These are phyloP conservation scores for Aspergillus calidoustus DNA, from an alignment of 2,329 filamentous ascomycete species.

Conservation along the genomic window DNA sequence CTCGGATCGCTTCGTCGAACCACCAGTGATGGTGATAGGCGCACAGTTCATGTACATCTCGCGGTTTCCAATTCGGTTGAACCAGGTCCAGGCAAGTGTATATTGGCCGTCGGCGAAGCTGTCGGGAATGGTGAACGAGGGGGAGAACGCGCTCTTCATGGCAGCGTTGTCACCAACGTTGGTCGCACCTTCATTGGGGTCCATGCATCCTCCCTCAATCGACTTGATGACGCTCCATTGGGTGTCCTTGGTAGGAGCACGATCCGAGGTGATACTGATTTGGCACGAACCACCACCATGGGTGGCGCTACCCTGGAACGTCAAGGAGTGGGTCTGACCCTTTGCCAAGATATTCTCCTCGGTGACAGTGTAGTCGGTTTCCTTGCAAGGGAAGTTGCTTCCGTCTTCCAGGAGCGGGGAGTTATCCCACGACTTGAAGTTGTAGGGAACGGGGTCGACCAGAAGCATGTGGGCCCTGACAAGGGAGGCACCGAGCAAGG, in stretches of 20 bases:
- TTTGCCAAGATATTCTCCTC: slow-evolving; percentile 65
- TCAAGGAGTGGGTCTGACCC: slow-evolving; percentile 65
- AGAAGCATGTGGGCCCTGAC: slow-evolving; percentile 79
- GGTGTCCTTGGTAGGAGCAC: slow-evolving; percentile 65
- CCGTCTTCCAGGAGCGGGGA: slow-evolving; percentile 66
- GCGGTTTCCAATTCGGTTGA: slow-evolving; percentile 88
- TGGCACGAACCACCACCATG: slow-evolving; percentile 96
- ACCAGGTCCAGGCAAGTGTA: slow-evolving; percentile 90
- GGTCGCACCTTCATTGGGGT: slow-evolving; percentile 60
- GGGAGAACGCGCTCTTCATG: slow-evolving; percentile 58
- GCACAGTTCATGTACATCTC: slow-evolving; percentile 99
- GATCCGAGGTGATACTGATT: slow-evolving; percentile 80
- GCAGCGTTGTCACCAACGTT: slow-evolving; percentile 60
- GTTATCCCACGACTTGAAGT: slow-evolving; percentile 56
- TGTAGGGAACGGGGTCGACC: slow-evolving; percentile 68
- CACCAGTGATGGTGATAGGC: slow-evolving; percentile 66
- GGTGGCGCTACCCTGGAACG: slow-evolving; percentile 72
- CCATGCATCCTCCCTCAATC: slow-evolving; percentile 83
- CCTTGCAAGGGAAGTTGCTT: slow-evolving; percentile 82
- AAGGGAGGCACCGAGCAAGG: slow-evolving; percentile 58
- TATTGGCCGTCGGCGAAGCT: slow-evolving; percentile 76
- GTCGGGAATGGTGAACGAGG: slow-evolving; percentile 72
- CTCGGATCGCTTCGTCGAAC: slow-evolving; percentile 49
- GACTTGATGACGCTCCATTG: slow-evolving; percentile 90
- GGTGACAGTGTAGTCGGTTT: slow-evolving; percentile 50